phyloP scores from a whole-genome alignment of 2,329 filamentous ascomycete species.

The Penicillium griseofulvum region DNA sequence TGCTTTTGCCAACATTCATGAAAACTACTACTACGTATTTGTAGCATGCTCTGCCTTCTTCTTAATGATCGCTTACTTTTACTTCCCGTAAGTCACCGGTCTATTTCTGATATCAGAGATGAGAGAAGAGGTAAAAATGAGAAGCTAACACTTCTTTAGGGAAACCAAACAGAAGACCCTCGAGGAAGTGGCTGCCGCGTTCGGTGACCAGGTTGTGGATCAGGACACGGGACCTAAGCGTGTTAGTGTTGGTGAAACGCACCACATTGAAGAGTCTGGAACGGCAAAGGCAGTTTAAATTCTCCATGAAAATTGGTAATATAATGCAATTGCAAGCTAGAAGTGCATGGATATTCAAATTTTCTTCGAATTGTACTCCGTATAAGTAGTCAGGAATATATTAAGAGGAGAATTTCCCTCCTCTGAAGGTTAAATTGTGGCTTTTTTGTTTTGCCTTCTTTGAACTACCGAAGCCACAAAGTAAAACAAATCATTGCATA shows the following conservation, averaged over 20 bases:
- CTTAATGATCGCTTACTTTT: conserved; percentile 53
- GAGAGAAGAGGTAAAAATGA: neutral
- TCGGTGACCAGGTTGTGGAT: conserved; percentile 47
- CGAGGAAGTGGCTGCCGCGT: conserved; percentile 51
- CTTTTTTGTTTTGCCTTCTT: neutral
- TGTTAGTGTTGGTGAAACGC: conserved; percentile 21
- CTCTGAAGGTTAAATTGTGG: neutral
- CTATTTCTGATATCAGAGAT: neutral
- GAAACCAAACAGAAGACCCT: conserved; percentile 51
- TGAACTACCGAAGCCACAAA: neutral
- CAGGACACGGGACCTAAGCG: conserved; percentile 27
- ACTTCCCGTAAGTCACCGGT: conserved; percentile 48
- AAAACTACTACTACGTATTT: conserved; percentile 63
- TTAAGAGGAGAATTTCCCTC: neutral
- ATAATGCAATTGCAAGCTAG: neutral
- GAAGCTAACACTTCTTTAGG: conserved; percentile 21
- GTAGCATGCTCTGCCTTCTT: conserved; percentile 54
- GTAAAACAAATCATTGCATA: neutral
- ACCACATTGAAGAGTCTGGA: conserved; percentile 16
- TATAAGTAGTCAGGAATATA: no score
- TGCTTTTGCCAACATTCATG: conserved; percentile 56
- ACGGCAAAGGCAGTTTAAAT: neutral
- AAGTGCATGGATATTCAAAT: neutral
- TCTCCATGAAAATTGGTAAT: no score
- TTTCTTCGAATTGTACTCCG: no score